These are phyloP conservation scores for Sugiyamaella japonica DNA, from an alignment of 1,139 yeast genomes.

Conservation along the genomic window DNA sequence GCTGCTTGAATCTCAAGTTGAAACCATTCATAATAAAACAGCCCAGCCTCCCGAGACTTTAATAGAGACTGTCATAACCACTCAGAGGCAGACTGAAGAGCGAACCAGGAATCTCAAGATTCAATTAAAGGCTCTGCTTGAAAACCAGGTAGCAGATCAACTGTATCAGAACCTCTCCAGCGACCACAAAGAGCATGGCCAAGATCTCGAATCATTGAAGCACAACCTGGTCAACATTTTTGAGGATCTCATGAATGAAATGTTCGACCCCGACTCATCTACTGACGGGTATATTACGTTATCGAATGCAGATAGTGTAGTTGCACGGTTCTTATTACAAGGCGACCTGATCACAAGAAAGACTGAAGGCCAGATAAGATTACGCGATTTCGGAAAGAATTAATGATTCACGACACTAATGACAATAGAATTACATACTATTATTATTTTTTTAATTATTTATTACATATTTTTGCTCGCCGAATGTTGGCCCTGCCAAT, in stretches of 20 bases:
- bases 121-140: slow-evolving; percentile 22
- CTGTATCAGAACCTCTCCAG: slow-evolving; percentile 9
- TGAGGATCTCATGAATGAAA: slow-evolving; percentile 27
- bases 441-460: not conserved
- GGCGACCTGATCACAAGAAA: slow-evolving; percentile 27
- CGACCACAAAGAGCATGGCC: not conserved
- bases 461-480: slow-evolving; percentile 3
- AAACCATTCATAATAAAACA: slow-evolving; percentile 7
- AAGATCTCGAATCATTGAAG: slow-evolving; percentile 10
- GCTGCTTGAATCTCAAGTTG: slow-evolving; percentile 17
- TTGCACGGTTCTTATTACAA: slow-evolving; percentile 26
- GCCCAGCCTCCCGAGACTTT: slow-evolving; percentile 18
- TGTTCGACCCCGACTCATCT: slow-evolving; percentile 23
- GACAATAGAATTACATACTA: no score
- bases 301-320: slow-evolving; percentile 20
- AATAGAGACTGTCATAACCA: slow-evolving; percentile 13
- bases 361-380: slow-evolving; percentile 24
- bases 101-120: slow-evolving; percentile 12
- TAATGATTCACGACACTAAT: no score
- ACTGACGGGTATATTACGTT: slow-evolving; percentile 25
- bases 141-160: slow-evolving; percentile 20
- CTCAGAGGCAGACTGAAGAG: slow-evolving; percentile 9
- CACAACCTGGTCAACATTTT: slow-evolving; percentile 21
- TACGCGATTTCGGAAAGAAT: slow-evolving; percentile 16
- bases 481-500: slow-evolving; percentile 13